Evolutionary conservation across 2,329 filamentous ascomycete species (phyloP).

Genomic region (Neonectria magnoliae): DNA sequence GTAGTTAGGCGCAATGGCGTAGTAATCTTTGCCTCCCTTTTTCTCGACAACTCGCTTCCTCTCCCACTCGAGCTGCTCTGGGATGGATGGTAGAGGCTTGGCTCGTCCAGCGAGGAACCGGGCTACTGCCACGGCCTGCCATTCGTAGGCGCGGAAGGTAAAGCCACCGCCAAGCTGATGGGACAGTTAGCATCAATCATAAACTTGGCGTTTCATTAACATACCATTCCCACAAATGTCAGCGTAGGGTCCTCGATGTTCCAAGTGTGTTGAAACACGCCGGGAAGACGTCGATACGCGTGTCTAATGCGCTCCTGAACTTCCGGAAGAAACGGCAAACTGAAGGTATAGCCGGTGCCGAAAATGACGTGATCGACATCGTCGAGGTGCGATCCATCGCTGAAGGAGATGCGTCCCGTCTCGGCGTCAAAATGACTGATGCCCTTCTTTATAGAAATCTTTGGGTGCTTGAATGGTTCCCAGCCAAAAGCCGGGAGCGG

Average conservation of each 20-base stretch:
- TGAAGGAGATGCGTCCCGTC: constrained; percentile 22
- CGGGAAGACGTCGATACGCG: constrained; percentile 22
- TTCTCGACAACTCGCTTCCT: constrained; percentile 28
- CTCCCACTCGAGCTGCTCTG: constrained; percentile 35
- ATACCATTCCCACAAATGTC: constrained; percentile 26
- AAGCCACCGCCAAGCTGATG: constrained; percentile 32
- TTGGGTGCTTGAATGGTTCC: constrained; percentile 18
- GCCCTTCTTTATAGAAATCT: constrained; percentile 20
- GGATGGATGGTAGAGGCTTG: constrained; percentile 21
- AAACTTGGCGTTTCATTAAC: not conserved
- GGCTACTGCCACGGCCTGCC: constrained; percentile 32
- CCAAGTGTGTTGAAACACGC: constrained; percentile 26
- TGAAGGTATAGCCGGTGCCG: constrained; percentile 27
- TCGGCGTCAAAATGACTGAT: constrained; percentile 17
- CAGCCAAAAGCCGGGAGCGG: constrained; percentile 15
- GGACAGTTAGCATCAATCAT: not conserved
- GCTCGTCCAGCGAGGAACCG: constrained; percentile 25
- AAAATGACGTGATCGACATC: constrained; percentile 25
- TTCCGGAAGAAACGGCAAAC: constrained; percentile 21
- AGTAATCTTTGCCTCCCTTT: constrained; percentile 34
- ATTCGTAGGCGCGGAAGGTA: constrained; percentile 37
- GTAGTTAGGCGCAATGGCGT: constrained; percentile 32
- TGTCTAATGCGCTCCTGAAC: constrained; percentile 15
- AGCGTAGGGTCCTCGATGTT: constrained; percentile 24
- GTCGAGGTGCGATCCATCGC: constrained; percentile 13